Base-by-base conservation (phyloP, 768 basidiomycete genomes). In the Psilocybe cubensis region DNA sequence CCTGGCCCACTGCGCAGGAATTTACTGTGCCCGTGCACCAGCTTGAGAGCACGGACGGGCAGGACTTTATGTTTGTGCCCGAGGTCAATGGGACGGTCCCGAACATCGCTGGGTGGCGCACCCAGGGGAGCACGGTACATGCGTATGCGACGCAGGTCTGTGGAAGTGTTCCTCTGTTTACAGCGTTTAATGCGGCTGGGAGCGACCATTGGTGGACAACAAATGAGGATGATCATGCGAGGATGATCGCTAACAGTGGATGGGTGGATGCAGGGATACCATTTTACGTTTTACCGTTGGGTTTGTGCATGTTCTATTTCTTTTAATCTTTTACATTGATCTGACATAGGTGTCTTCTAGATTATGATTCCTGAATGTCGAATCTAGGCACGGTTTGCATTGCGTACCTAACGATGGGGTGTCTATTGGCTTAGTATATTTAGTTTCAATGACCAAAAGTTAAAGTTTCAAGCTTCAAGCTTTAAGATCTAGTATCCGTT, bases 61-160 rank as follows among this genome's bases (percentile, higher is more conserved):
- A 3, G 17, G 20, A 17, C n/a, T 17, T 7, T 3, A 33, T 31
- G 4, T 42, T n/a, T 41, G 12, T 54, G 9, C n/a, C 25, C 12
- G 14, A 20, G 12, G 20, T 18, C 29, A 14, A 27, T 33, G 12
- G 14, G 18, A 45, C 20, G 23, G 14, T 21, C 12, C 8, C 43
- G 7, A 11, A 17, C 24, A 18, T 29, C 17, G 11, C 18, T 5
- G 52, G 53, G 10, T 54, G 21, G 9, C 12, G 12, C n/a, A 4
- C 12, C 1, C 20, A 21, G 6, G 8, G 29, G 3, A 12, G 51
- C 14, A 31, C 44, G 18, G 56, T 33, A 4, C 48, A 55, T 51
- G 58, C 43, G 12, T 59, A 59, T 43, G n/a, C 54, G 10, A 59
- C 53, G 17, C 58, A 59, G 27, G 31, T 59, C n/a, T 59, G 58